These are phyloP conservation scores for Rhynchospora breviuscula DNA, from an alignment of 176 grass and related monocot species.

Conservation along the genomic window DNA sequence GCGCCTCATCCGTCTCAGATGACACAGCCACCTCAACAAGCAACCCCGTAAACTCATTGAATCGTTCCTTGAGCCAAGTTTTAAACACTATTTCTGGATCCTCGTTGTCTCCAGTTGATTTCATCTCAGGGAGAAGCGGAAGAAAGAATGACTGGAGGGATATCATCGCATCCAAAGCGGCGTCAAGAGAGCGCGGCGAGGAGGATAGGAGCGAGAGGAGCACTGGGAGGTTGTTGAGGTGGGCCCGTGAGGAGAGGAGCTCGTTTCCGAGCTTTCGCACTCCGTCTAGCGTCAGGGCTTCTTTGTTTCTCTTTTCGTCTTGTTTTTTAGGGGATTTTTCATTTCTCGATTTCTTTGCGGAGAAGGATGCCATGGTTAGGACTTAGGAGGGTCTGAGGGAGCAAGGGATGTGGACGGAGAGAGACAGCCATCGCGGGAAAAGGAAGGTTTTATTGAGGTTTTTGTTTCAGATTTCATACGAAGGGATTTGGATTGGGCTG, in stretches of 20 bases:
- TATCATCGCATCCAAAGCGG: slow-evolving; percentile 64
- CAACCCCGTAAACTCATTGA: slow-evolving; percentile 55
- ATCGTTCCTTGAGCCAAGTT: slow-evolving; percentile 57
- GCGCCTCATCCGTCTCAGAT: slow-evolving; percentile 29
- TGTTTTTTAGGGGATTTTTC: not conserved
- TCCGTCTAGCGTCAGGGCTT: slow-evolving; percentile 36
- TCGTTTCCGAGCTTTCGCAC: slow-evolving; percentile 48
- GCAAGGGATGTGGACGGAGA: not conserved
- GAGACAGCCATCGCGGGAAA: slow-evolving; percentile 20
- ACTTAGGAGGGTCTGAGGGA: too few relatives aligned
- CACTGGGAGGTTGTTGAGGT: slow-evolving; percentile 85
- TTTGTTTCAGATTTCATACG: not conserved
- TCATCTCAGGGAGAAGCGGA: slow-evolving; percentile 65
- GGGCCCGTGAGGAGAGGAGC: slow-evolving; percentile 67
- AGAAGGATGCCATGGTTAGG: not conserved
- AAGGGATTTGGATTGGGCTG: not conserved
- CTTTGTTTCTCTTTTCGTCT: not conserved
- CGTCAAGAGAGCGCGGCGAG: slow-evolving; percentile 22
- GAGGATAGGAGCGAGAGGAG: slow-evolving; percentile 62
- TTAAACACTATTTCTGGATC: slow-evolving; percentile 59
- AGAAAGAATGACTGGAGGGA: slow-evolving; percentile 88
- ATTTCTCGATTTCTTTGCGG: slow-evolving; percentile 29
- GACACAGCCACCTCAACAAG: slow-evolving; percentile 53
- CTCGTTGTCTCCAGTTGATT: slow-evolving; percentile 30
- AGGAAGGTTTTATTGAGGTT: not conserved